Conservation (phyloP, 2,329 filamentous ascomycete genomes). For the Botrytis galanthina region DNA sequence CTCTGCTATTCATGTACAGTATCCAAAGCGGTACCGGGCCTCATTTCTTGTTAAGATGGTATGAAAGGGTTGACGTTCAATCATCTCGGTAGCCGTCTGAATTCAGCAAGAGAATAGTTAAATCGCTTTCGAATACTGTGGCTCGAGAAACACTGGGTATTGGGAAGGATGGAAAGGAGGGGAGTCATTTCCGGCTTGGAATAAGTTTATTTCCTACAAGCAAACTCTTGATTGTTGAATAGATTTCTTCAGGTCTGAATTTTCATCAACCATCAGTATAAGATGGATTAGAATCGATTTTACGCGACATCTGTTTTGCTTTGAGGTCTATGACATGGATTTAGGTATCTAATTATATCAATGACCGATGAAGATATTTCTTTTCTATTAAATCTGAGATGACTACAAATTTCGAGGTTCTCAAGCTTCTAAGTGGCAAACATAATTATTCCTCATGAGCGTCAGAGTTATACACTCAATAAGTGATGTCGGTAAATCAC, state of each 20-base stretch:
- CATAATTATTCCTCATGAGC: not conserved
- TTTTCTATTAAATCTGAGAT: too few species aligned
- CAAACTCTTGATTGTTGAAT: not conserved
- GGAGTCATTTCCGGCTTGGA: not conserved
- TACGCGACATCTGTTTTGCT: not conserved
- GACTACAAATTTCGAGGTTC: not conserved
- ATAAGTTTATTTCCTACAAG: not conserved
- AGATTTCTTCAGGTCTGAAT: not conserved
- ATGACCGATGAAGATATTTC: not conserved
- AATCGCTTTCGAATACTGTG: not conserved
- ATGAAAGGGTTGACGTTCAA: not conserved
- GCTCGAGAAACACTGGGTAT: not conserved
- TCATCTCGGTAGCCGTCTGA: not conserved
- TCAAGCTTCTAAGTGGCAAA: too few species aligned
- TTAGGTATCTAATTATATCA: not conserved
- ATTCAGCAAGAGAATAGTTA: not conserved
- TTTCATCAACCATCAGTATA: not conserved
- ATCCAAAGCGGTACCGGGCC: not conserved
- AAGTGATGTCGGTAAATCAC: not conserved
- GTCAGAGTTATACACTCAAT: not conserved
- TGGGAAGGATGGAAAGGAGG: too few species aligned
- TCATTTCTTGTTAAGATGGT: not conserved
- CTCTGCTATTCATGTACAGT: not conserved
- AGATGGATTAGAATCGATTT: not conserved
- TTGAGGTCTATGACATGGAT: too few species aligned